Evolutionary conservation across 352 stramenopile genomes (phyloP).

Genomic region (Phytophthora fragariaefolia): DNA sequence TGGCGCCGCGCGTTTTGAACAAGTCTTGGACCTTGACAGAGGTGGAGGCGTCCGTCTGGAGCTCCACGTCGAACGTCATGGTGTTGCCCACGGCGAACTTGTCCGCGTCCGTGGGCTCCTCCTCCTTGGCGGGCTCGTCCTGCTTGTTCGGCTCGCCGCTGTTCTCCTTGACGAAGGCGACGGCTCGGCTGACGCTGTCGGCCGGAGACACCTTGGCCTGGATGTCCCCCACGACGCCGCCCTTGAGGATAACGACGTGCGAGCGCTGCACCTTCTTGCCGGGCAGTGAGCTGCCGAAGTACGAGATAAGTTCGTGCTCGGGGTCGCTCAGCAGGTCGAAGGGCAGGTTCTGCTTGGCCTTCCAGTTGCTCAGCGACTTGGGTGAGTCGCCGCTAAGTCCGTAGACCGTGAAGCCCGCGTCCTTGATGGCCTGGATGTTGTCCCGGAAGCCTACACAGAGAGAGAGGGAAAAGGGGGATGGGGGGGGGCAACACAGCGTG

Average conservation of each 20-base stretch:
- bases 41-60: constrained; percentile 69
- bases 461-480: constrained; percentile 1
- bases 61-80: constrained; percentile 64
- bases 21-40: constrained; percentile 72
- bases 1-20: constrained; percentile 73
- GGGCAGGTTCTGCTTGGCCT: constrained; percentile 75
- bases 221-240: constrained; percentile 83
- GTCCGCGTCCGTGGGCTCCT: constrained; percentile 18
- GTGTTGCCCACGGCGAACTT: constrained; percentile 55
- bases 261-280: constrained; percentile 85
- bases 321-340: constrained; percentile 88
- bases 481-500: no score
- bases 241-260: constrained; percentile 84
- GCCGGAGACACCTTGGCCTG: constrained; percentile 75
- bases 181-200: constrained; percentile 75
- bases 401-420: constrained; percentile 83
- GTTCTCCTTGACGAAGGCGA: constrained; percentile 76
- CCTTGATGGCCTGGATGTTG: constrained; percentile 82
- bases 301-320: constrained; percentile 83
- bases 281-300: constrained; percentile 85
- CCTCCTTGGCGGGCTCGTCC: constrained; percentile 24
- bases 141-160: background rate
- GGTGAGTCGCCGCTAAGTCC: constrained; percentile 79
- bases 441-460: constrained; percentile 76
- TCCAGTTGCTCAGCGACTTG: constrained; percentile 79